Evolutionary conservation across 805 yeast genomes (phyloP).

Genomic region (Kuraishia capsulata): DNA sequence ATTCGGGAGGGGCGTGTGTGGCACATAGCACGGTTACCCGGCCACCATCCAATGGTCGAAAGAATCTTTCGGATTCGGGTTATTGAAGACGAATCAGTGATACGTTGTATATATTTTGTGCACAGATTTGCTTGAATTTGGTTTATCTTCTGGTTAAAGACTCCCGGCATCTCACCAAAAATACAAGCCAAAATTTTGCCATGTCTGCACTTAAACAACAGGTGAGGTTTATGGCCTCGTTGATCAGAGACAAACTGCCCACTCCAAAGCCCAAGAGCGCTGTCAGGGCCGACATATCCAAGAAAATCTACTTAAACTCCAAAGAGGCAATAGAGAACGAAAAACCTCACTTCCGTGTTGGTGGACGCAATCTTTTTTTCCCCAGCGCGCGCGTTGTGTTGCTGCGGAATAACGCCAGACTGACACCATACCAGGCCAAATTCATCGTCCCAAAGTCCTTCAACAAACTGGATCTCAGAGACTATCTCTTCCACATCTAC

Average conservation of each 20-base stretch:
- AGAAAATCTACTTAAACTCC: slow-evolving; percentile 5
- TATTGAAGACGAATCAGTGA: no score
- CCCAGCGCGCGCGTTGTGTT: slow-evolving; percentile 80
- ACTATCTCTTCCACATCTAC: slow-evolving; percentile 82
- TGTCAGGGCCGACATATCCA: not conserved
- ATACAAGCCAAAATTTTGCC: no score
- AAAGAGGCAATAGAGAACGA: slow-evolving; percentile 49
- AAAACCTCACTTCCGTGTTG: slow-evolving; percentile 74
- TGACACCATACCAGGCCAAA: slow-evolving; percentile 94
- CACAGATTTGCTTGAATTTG: no score
- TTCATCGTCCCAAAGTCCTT: slow-evolving; percentile 90
- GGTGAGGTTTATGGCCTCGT: not conserved
- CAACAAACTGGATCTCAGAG: slow-evolving; percentile 91
- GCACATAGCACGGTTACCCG: no score
- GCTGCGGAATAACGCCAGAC: slow-evolving; percentile 89
- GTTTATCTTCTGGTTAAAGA: no score
- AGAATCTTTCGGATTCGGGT: no score
- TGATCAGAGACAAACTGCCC: not conserved
- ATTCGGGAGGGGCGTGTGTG: no score
- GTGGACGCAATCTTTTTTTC: slow-evolving; percentile 67
- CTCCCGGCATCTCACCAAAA: no score
- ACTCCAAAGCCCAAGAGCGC: not conserved
- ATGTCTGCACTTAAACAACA: no score
- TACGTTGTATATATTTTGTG: no score
- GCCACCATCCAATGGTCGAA: no score